Percentiles rank a stretch among this genome's conserved stretches.
These are phyloP conservation scores for Zygosaccharomyces gambellarensis DNA, from an alignment of 805 yeast genomes.

Conservation along the genomic window DNA sequence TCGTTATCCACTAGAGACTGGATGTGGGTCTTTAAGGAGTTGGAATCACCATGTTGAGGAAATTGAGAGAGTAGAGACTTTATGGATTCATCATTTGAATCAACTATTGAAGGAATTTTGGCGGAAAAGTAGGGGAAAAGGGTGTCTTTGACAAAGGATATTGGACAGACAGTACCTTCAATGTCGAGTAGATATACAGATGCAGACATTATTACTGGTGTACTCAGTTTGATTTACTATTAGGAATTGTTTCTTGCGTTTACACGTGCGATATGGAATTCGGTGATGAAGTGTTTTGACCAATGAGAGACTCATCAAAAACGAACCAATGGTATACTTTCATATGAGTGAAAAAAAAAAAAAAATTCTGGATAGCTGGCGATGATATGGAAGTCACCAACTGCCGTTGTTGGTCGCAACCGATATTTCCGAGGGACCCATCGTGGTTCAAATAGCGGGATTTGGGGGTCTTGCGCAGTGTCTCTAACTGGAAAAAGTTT, in stretches of 20 bases:
- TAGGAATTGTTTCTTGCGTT: background rate
- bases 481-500: background rate
- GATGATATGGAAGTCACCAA: background rate
- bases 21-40: slow-evolving; percentile 44
- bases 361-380: background rate
- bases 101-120: slow-evolving; percentile 42
- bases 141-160: slow-evolving; percentile 75
- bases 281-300: background rate
- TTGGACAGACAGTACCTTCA: slow-evolving; percentile 93
- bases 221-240: background rate
- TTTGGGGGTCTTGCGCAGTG: slow-evolving; percentile 3
- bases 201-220: background rate
- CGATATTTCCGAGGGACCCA: slow-evolving; percentile 13
- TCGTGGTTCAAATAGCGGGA: slow-evolving; percentile 6
- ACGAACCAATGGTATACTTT: slow-evolving; percentile 8
- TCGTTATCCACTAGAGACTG: slow-evolving; percentile 56
- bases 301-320: slow-evolving; percentile 1
- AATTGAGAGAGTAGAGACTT: slow-evolving; percentile 26
- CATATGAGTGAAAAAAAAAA: background rate
- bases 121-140: slow-evolving; percentile 70
- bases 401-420: slow-evolving; percentile 3
- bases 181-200: slow-evolving; percentile 49
- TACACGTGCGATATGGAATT: background rate
- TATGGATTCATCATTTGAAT: slow-evolving; percentile 18
- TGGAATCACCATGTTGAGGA: slow-evolving; percentile 21